Conservation (phyloP, 768 basidiomycete species). For the Psilocybe subaeruginosa region DNA sequence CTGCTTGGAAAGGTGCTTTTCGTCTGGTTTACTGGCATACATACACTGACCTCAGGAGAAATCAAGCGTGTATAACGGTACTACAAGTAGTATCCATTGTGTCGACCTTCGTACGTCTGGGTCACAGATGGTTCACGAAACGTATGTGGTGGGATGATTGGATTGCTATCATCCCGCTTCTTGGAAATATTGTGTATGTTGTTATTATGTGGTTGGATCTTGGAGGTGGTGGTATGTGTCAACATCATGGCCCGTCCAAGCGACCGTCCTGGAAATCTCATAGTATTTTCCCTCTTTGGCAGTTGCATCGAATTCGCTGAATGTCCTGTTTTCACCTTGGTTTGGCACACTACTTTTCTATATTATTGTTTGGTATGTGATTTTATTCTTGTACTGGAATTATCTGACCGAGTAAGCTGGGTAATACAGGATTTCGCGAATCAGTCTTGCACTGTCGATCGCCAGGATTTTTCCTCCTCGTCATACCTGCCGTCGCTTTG, state of each 20-base stretch:
- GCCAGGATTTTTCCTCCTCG: conserved; percentile 15
- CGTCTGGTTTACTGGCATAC: too few species aligned
- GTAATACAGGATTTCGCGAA: conserved; percentile 14
- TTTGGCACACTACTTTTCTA: conserved; percentile 9
- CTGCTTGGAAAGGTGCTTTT: conserved; percentile 1
- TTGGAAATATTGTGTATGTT: conserved; percentile 16
- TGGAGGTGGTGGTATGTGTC: conserved; percentile 10
- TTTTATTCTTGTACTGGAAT: not conserved
- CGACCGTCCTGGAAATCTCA: not conserved
- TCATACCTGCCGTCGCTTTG: conserved; percentile 7
- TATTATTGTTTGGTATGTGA: conserved; percentile 11
- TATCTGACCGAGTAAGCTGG: not conserved
- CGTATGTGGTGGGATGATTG: conserved; percentile 28
- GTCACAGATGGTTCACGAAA: conserved; percentile 15
- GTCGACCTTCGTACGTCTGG: conserved; percentile 19
- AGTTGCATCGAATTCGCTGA: not conserved
- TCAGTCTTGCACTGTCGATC: conserved; percentile 17
- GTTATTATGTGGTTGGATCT: conserved; percentile 17
- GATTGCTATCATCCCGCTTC: conserved; percentile 16
- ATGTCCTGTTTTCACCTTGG: conserved; percentile 7
- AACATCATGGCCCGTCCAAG: not conserved
- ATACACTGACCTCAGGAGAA: not conserved
- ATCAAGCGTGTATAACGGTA: not conserved
- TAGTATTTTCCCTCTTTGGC: not conserved
- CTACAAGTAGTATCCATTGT: conserved; percentile 3